Base-by-base conservation (phyloP, 1,284 basidiomycete genomes). In the Cryptococcus depauperatus region DNA sequence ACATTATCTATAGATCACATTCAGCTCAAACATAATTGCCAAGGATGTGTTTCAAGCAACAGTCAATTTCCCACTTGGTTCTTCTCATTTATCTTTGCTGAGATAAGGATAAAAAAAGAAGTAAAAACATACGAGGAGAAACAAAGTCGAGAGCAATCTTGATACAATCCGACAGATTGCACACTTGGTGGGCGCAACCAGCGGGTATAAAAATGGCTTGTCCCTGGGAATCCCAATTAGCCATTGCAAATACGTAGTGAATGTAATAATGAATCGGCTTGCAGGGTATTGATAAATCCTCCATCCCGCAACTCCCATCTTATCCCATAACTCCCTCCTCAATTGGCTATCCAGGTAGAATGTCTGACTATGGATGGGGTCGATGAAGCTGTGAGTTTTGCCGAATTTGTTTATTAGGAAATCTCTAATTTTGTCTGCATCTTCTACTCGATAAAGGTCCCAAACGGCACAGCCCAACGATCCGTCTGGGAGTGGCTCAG, bases 131-230 rank as follows among this genome's bases (percentile, higher is more conserved):
- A 71, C 68, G 68, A 13, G 88, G 84, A 71, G 84, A 88, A 53
- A 96, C 88, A 71, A 92, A 97, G 72, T 97, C 91, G 54, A 86
- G 78, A n/a, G 92, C 91, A 38, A 95, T 85, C 73, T 96, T 96
- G 74, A 96, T 83, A 65, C 87, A 93, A 66, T 95, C 89, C 10
- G 87, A 77, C 27, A 92, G 72, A 52, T 68, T 71, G 46, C 79
- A 62, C 41, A 88, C 87, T 77, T 92, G 88, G 70, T 95, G 89
- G 0, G 91, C 90, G 68, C 88, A 95, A 27, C 92, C 91, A 1
- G 91, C 91, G 3, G 91, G 91, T 55, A 97, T 90, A 66, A 96
- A 92, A 10, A 97, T 82, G 0, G 88, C 91, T 59, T 97, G 84
- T n/a, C 90, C 89, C 66, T 68, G 43, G 10, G 13, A 13, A 11